A percentile compares a stretch with the other conserved stretches of the same genome.
phyloP scores from a whole-genome alignment of 257 asterid genomes.

The Solanum ossicruentum region DNA sequence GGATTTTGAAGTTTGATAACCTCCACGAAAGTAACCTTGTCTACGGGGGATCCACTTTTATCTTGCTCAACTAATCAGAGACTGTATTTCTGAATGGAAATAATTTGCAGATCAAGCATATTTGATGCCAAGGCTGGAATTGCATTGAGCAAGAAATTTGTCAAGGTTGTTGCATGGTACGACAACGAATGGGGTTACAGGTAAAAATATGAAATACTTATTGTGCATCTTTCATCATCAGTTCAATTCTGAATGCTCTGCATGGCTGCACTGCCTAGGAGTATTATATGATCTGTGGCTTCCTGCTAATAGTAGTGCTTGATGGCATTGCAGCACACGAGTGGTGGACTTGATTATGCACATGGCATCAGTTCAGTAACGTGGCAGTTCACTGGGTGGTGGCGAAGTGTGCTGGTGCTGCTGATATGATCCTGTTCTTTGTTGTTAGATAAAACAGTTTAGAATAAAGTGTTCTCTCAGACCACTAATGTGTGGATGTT shows the following conservation, averaged over 20 bases:
- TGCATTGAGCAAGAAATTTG: constrained; percentile 57
- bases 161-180: constrained; percentile 76
- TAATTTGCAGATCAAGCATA: constrained; percentile 60
- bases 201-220: constrained; percentile 8
- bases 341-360: constrained; percentile 69
- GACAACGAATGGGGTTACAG: constrained; percentile 97
- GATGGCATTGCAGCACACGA: constrained; percentile 47
- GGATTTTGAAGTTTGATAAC: background rate
- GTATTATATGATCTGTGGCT: background rate
- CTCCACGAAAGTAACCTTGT: background rate
- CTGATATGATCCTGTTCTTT: background rate
- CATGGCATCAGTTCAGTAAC: constrained; percentile 27
- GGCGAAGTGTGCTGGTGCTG: background rate
- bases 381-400: background rate
- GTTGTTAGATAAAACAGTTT: background rate
- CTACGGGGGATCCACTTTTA: background rate
- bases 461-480: background rate
- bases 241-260: background rate
- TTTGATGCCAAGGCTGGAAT: constrained; percentile 92
- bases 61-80: background rate
- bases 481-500: background rate
- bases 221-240: background rate
- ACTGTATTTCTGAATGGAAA: background rate
- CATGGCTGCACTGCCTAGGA: no score
- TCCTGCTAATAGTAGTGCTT: background rate